These are phyloP conservation scores for Ceratobasidium sp. DNA, from an alignment of 1,284 basidiomycete species.

Conservation along the genomic window DNA sequence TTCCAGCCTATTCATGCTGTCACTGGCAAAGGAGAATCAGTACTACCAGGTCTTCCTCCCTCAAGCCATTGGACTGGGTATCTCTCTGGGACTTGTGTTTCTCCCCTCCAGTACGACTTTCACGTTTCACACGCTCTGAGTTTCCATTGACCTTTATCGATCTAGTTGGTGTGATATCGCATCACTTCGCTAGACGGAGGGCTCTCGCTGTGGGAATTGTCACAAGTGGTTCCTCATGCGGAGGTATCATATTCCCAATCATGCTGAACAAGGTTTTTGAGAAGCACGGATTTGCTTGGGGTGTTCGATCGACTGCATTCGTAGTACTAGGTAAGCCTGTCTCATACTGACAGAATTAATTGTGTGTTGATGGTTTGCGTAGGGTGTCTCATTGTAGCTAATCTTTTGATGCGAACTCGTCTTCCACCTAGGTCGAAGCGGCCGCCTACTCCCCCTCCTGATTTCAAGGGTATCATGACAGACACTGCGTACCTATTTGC, in stretches of 20 bases:
- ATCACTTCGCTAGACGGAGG: slow-evolving; percentile 58
- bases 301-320: slow-evolving; percentile 42
- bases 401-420: slow-evolving; percentile 38
- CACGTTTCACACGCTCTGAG: not conserved
- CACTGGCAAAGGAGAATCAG: slow-evolving; percentile 48
- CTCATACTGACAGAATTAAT: not conserved
- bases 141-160: not conserved
- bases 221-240: slow-evolving; percentile 58
- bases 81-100: slow-evolving; percentile 55
- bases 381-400: slow-evolving; percentile 26
- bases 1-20: slow-evolving; percentile 50
- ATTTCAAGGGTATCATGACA: slow-evolving; percentile 33
- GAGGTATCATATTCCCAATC: slow-evolving; percentile 71
- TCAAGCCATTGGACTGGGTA: slow-evolving; percentile 55
- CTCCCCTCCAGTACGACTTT: slow-evolving; percentile 46
- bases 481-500: slow-evolving; percentile 20
- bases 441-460: slow-evolving; percentile 16
- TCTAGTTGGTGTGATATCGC: slow-evolving; percentile 59
- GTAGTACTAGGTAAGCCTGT: slow-evolving; percentile 16
- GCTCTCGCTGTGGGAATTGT: slow-evolving; percentile 59
- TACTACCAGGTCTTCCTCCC: slow-evolving; percentile 53
- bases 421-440: slow-evolving; percentile 29
- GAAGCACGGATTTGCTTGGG: slow-evolving; percentile 65
- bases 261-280: slow-evolving; percentile 65
- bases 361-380: not conserved